Evolutionary conservation across 257 asterid genomes (phyloP).

Genomic region (Scutellaria galericulata): DNA sequence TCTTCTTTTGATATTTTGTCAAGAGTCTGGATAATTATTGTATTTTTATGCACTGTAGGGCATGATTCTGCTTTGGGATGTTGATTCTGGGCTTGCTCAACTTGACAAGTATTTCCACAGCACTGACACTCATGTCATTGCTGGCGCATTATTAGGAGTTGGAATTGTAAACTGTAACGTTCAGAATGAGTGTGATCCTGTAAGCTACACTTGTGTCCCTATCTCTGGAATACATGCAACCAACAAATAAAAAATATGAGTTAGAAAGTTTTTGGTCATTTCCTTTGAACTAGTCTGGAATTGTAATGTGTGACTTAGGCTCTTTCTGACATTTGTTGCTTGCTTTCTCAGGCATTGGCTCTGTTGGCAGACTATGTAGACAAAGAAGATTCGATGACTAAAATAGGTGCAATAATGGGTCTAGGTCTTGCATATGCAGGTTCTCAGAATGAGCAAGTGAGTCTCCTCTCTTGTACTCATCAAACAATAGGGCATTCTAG

Average conservation of each 20-base stretch:
- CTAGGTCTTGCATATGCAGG: conserved; percentile 99
- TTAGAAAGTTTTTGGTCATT: background rate
- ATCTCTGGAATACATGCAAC: background rate
- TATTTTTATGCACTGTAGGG: conserved; percentile 56
- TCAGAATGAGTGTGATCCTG: conserved; percentile 92
- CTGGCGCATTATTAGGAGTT: conserved; percentile 91
- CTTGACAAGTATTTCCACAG: conserved; percentile 93
- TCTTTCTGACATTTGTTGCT: conserved; percentile 29
- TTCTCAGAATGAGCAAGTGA: conserved; percentile 79
- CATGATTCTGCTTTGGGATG: conserved; percentile 96
- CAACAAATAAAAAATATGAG: background rate
- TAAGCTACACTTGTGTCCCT: conserved; percentile 42
- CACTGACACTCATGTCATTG: conserved; percentile 68
- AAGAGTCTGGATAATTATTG: conserved; percentile 28
- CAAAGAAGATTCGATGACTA: conserved; percentile 72
- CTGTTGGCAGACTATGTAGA: conserved; percentile 78
- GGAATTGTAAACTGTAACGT: conserved; percentile 87
- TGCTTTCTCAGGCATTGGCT: conserved; percentile 78
- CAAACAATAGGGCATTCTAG: background rate
- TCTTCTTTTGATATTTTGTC: background rate
- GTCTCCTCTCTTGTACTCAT: conserved; percentile 27
- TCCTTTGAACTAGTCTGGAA: conserved; percentile 13
- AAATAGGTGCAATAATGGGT: conserved; percentile 98
- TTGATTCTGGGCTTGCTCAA: conserved; percentile 94
- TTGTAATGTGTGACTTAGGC: background rate